phyloP scores from a whole-genome alignment of 73 alveolate species.

The Paramecium sexaurelia region DNA sequence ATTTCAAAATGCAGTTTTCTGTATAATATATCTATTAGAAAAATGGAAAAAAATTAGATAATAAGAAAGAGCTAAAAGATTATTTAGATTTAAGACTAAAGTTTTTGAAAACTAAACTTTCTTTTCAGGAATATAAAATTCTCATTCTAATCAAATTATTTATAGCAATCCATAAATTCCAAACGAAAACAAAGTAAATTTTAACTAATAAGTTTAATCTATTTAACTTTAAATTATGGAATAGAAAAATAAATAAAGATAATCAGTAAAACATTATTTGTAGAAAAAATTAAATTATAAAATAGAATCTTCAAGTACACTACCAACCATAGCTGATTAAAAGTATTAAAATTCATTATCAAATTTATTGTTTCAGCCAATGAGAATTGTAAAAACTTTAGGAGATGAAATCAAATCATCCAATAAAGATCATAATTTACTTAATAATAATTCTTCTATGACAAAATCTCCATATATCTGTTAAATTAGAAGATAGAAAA shows the following conservation, averaged over 20 bases:
- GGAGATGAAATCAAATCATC: not conserved
- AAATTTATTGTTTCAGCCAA: not conserved
- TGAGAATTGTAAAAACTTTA: not conserved
- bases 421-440: not conserved
- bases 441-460: not conserved
- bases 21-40: not conserved
- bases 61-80: constrained; percentile 5
- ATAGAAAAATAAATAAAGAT: not conserved
- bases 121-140: not conserved
- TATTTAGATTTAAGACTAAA: not conserved
- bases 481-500: not conserved
- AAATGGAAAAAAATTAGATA: not conserved
- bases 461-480: not conserved
- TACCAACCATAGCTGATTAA: not conserved
- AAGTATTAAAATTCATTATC: not conserved
- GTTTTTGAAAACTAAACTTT: constrained; percentile 17
- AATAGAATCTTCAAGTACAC: not conserved
- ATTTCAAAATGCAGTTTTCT: not conserved
- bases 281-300: not conserved
- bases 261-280: not conserved
- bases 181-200: not conserved
- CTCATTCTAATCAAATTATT: not conserved
- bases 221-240: not conserved
- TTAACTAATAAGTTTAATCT: not conserved
- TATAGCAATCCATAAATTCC: not conserved